A percentile compares a stretch with the other conserved stretches of the same genome.
Evolutionary conservation across 2,329 filamentous ascomycete genomes (phyloP).

Genomic region (Drechslerella coelobrocha): DNA sequence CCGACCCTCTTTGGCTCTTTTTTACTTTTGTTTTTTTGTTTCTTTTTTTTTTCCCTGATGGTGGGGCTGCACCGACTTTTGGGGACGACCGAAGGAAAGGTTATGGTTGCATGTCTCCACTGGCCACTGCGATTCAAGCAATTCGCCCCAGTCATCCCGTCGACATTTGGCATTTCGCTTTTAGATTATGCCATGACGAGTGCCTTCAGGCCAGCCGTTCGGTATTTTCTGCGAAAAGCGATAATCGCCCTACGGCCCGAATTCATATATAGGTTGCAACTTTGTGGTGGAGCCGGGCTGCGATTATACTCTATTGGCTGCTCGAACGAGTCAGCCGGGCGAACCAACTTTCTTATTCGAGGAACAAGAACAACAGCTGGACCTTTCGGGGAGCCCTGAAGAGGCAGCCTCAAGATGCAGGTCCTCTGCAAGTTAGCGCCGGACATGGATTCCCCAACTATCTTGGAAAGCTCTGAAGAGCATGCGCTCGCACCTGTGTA

Average conservation of each 20-base stretch:
- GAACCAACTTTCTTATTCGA: background rate
- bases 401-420: slow-evolving; percentile 29
- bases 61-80: slow-evolving; percentile 44
- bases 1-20: slow-evolving; percentile 37
- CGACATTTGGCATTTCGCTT: slow-evolving; percentile 33
- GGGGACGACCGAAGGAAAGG: slow-evolving; percentile 41
- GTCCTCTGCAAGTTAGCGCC: slow-evolving; percentile 51
- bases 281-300: background rate
- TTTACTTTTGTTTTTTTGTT: too few relatives aligned
- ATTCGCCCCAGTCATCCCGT: slow-evolving; percentile 25
- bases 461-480: slow-evolving; percentile 33
- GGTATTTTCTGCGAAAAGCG: background rate
- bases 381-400: too few relatives aligned
- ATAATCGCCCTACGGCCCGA: background rate
- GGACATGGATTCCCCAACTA: slow-evolving; percentile 51
- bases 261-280: background rate
- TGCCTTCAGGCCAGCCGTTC: slow-evolving; percentile 1
- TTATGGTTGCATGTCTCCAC: slow-evolving; percentile 30
- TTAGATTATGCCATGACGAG: background rate
- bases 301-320: background rate
- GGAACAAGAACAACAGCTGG: slow-evolving; percentile 25
- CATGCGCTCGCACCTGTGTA: slow-evolving; percentile 31
- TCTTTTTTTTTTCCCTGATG: too few relatives aligned
- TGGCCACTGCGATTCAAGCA: slow-evolving; percentile 25
- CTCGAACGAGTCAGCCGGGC: too few relatives aligned